Base-by-base conservation (phyloP, 2,329 filamentous ascomycete genomes). In the Xylariaceae sp. region DNA sequence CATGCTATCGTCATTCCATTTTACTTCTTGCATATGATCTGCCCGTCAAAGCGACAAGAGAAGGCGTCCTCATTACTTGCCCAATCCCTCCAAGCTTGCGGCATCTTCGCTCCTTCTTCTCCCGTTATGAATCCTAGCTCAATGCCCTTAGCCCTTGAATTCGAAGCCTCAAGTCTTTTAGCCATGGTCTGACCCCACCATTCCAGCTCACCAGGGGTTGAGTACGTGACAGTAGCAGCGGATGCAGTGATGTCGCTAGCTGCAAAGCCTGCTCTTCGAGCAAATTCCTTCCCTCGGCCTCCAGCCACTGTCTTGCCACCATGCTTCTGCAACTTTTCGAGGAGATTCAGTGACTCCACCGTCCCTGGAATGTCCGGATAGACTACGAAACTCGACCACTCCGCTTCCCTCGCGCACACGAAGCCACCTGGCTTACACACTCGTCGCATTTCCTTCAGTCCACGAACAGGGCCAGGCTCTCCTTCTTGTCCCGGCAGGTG, bases 341-440 rank as follows among this genome's bases (percentile, higher is more conserved):
- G 28, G 1, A 59, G 31, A 16, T n/a, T 28, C 1, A 50, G n/a
- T 16, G 46, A 39, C 34, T 55, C 48, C 1, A 31, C 42, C 10
- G 54, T 16, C 5, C 51, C 51, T 5, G 52, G 42, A 10, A 41
- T 43, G 17, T n/a, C 34, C 17, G 56, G 56, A 39, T 57, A 53
- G 12, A 57, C 6, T 9, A 47, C 43, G 18, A 47, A 10, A 16
- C 39, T 57, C 6, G 42, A 41, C 55, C 52, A 54, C 3, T 60
- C 55, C 19, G 22, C 51, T 11, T 58, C 57, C n/a, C 53, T 42
- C 14, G 57, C 49, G 45, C 53, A 54, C 6, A 60, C 55, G 38
- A 60, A 28, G 1, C 55, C 57, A 4, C 57, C 53, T 1, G 53
- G 55, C 42, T 56, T 58, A 45, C 53, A 56, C 31, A 60, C 53